These are phyloP conservation scores for Wallacemonas sp. DNA, from an alignment of 208 protist species.

Conservation along the genomic window DNA sequence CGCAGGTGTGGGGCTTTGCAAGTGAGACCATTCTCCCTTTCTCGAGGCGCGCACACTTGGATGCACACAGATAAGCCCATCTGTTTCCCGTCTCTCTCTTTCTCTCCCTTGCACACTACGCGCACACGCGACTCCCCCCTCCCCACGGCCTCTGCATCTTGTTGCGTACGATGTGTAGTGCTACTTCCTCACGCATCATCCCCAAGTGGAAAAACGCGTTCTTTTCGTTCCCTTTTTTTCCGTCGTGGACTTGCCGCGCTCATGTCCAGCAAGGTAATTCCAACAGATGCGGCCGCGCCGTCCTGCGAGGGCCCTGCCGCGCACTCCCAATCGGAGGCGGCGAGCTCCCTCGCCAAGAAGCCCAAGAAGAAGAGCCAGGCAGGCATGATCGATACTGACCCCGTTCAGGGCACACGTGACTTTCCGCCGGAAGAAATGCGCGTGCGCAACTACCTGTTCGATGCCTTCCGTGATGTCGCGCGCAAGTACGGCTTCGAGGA, in stretches of 20 bases:
- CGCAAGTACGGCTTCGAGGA: conserved; percentile 92
- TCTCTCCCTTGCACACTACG: no score
- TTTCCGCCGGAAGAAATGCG: conserved; percentile 96
- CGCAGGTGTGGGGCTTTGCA: no score
- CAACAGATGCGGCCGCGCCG: neutral
- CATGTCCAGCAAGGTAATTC: neutral
- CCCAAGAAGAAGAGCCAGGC: conserved; percentile 89
- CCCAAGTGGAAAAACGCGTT: neutral
- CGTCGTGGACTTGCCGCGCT: neutral
- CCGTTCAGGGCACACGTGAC: conserved; percentile 93
- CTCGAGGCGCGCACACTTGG: no score
- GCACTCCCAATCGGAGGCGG: conserved; percentile 25
- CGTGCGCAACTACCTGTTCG: conserved; percentile 89
- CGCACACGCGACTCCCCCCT: no score
- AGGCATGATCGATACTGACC: conserved; percentile 88
- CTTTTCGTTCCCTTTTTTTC: neutral
- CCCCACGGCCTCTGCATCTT: no score
- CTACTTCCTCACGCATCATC: no score
- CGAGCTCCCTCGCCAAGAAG: conserved; percentile 56
- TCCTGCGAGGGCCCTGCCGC: conserved; percentile 34
- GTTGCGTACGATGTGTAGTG: no score
- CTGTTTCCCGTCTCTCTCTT: no score
- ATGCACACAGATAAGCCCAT: no score
- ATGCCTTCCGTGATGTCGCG: conserved; percentile 81
- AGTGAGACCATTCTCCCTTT: no score